Percentiles rank a stretch among this genome's conserved stretches.
These are phyloP conservation scores for Pistacia atlantica DNA, from an alignment of 345 rosid genomes.

Conservation along the genomic window DNA sequence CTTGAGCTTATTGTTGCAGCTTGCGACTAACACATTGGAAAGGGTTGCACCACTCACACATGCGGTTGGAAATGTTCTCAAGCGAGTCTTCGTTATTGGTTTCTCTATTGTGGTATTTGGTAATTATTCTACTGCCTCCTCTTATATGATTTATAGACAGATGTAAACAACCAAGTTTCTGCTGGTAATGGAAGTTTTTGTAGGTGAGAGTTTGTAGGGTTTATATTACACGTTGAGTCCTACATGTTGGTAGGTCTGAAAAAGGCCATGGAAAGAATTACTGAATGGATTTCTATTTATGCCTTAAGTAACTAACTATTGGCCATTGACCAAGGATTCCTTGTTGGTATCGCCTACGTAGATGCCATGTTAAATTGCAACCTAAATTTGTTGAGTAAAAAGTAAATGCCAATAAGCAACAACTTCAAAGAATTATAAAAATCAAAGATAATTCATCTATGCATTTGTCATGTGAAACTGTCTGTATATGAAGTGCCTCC, in stretches of 20 bases:
- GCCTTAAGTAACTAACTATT: not conserved
- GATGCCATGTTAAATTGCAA: slow-evolving; percentile 5
- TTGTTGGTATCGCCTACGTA: not conserved
- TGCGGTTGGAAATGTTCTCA: slow-evolving; percentile 58
- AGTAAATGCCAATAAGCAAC: not conserved
- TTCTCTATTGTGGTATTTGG: slow-evolving; percentile 55
- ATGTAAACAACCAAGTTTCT: not conserved
- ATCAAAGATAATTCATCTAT: not conserved
- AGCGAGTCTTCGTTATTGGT: slow-evolving; percentile 54
- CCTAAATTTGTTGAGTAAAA: not conserved
- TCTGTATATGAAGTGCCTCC: not conserved
- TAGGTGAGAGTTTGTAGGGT: not conserved
- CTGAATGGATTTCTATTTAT: not conserved
- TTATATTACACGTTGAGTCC: not conserved
- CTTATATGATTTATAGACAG: not conserved
- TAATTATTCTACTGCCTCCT: slow-evolving; percentile 18
- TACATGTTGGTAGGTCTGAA: not conserved
- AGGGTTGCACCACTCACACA: slow-evolving; percentile 56
- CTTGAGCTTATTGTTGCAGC: slow-evolving; percentile 35
- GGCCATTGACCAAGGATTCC: not conserved
- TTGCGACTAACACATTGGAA: slow-evolving; percentile 57
- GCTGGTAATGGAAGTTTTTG: not conserved
- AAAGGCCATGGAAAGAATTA: not conserved
- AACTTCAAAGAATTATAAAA: not conserved
- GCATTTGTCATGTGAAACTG: not conserved